phyloP scores from a whole-genome alignment of 2,329 filamentous ascomycete genomes.

The Tolypocladium nubicola region DNA sequence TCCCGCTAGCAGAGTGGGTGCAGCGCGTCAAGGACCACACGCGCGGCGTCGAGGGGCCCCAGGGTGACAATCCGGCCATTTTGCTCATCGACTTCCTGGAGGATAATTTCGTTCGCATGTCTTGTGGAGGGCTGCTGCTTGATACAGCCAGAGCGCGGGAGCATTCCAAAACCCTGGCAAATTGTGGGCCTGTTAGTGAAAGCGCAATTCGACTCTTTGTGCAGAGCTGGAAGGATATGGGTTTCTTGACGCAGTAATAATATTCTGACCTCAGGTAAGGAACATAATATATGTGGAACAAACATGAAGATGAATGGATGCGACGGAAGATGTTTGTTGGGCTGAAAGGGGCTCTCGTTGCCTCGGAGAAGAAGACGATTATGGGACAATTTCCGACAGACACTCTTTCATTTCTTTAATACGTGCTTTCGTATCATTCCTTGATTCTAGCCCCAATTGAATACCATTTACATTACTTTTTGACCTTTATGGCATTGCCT shows the following conservation, averaged over 20 bases:
- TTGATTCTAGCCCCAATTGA: no score
- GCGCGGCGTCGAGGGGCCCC: not conserved
- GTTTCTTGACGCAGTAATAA: not conserved
- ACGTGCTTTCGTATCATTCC: no score
- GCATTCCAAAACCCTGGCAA: constrained; percentile 3
- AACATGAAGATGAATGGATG: no score
- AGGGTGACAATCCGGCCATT: constrained; percentile 2
- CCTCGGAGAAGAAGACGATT: no score
- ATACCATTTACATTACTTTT: no score
- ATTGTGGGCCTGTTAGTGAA: not conserved
- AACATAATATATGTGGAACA: no score
- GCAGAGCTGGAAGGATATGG: not conserved
- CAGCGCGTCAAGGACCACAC: not conserved
- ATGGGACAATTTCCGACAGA: no score
- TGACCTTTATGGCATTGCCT: no score
- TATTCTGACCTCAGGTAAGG: no score
- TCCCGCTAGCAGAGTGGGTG: constrained; percentile 4
- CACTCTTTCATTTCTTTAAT: no score
- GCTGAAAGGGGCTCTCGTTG: no score
- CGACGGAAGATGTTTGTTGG: no score
- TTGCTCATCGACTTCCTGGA: constrained; percentile 5
- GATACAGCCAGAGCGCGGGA: constrained; percentile 3
- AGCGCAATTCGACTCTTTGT: not conserved
- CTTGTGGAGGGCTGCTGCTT: constrained; percentile 5
- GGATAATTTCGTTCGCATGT: constrained; percentile 5